Conservation (phyloP, 2,329 filamentous ascomycete genomes). For the Fusarium nisikadoi region DNA sequence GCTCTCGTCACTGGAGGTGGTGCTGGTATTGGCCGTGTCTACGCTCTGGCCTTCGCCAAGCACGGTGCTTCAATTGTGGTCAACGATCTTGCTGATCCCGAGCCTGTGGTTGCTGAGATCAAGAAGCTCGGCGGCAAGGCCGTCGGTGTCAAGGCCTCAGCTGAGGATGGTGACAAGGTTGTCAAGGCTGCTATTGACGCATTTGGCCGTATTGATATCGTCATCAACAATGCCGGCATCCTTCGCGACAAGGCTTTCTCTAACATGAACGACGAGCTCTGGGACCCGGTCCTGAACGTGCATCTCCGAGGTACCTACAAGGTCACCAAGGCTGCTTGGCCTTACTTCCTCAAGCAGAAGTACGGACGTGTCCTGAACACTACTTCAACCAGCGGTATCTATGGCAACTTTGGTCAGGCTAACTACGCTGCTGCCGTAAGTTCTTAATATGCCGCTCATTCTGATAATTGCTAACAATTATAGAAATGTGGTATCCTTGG, state of each 20-base stretch:
- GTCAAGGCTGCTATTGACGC: constrained; percentile 94
- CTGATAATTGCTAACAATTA: constrained; percentile 27
- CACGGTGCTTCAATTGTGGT: constrained; percentile 87
- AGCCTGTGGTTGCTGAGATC: constrained; percentile 91
- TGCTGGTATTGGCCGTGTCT: constrained; percentile 90
- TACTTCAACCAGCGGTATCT: constrained; percentile 95
- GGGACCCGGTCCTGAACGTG: constrained; percentile 91
- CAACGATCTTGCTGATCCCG: constrained; percentile 94
- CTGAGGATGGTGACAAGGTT: constrained; percentile 90
- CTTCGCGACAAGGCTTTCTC: constrained; percentile 96
- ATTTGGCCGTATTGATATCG: constrained; percentile 91
- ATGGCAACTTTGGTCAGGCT: constrained; percentile 98
- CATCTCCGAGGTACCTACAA: constrained; percentile 97
- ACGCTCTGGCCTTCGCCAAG: constrained; percentile 88
- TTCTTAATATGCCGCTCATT: constrained; percentile 33
- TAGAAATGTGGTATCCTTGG: constrained; percentile 93
- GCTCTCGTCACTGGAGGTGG: constrained; percentile 89
- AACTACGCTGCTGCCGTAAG: constrained; percentile 92
- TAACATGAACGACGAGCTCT: constrained; percentile 96
- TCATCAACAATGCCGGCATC: constrained; percentile 98
- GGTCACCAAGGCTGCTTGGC: constrained; percentile 96
- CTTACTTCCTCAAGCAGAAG: constrained; percentile 97
- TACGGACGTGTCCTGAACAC: constrained; percentile 98
- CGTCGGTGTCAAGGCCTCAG: constrained; percentile 90
- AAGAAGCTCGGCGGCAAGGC: constrained; percentile 89